Evolutionary conservation across 208 protist genomes (phyloP), one percentile per base, ranked within the genome.

Genomic region (Angomonas deanei): DNA sequence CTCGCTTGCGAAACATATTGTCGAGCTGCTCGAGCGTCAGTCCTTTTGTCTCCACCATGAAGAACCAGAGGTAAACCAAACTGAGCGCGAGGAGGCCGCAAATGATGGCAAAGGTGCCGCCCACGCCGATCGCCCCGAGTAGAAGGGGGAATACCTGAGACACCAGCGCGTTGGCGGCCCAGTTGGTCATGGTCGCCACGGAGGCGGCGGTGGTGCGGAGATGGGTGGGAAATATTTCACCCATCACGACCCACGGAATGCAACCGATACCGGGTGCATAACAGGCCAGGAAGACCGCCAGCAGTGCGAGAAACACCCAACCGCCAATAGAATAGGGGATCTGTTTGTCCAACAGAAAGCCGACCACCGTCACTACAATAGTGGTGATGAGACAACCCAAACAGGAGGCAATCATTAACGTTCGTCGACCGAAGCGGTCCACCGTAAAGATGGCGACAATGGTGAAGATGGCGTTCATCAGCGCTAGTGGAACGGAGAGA

Each of bases 181-280:
- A 97, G 80, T 97, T 97, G 52, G 86, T 74, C 86, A 93, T 96
- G 15, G 91, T 93, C 15, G 88, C 90, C 19, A 94, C 68, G 5
- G 88, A 91, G n/a, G 84, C 73, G 19, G 84, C 87, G 15, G 78
- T 68, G 10, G 85, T 88, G 61, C 93, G 90, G 21, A 94, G 70
- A 48, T 86, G 70, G 6, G 70, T 89, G 0, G 93, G 93, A 72
- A 95, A 97, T 28, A 96, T 84, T 69, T 97, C 90, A 11, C 88
- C 77, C 76, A 92, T 92, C 34, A 96, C 72, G 10, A 96, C 88
- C 91, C 91, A 96, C 56, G 91, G 91, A 56, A 97, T 95, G 55
- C 87, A 83, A 36, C 90, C 91, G 49, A 97, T 84, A 19, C 93
- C 93, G 1, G 86, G 82, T 13, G 83, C 89, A 68, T 92, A 96